A percentile compares a stretch with the other conserved stretches of the same genome.
phyloP scores from a whole-genome alignment of 1,284 basidiomycete genomes.

The Takashimella koratensis region DNA sequence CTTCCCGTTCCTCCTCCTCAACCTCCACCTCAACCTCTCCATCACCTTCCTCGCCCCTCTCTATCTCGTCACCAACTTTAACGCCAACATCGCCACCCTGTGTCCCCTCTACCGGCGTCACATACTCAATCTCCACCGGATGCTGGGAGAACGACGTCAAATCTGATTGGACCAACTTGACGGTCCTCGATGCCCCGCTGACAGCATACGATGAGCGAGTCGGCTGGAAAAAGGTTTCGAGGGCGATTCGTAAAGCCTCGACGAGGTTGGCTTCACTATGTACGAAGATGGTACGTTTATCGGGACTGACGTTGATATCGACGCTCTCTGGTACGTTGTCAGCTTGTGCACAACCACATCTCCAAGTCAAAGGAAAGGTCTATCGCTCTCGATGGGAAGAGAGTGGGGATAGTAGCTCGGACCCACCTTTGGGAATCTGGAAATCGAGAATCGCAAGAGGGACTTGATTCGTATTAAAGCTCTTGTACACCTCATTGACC shows the following conservation, averaged over 20 bases:
- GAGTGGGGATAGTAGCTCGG: too few species aligned
- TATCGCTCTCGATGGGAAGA: too few species aligned
- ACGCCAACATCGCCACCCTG: background rate
- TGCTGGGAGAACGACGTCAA: conserved; percentile 4
- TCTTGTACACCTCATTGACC: conserved; percentile 84
- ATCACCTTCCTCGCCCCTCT: background rate
- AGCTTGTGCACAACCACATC: too few species aligned
- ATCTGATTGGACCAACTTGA: conserved; percentile 14
- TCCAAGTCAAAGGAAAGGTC: too few species aligned
- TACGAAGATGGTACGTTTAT: conserved; percentile 90
- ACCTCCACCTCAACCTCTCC: conserved; percentile 1
- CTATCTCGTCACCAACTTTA: background rate
- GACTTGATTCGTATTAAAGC: conserved; percentile 73
- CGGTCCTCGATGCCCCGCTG: conserved; percentile 43
- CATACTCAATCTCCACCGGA: background rate
- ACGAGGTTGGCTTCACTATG: conserved; percentile 84
- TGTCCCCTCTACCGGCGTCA: background rate
- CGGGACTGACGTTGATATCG: conserved; percentile 95
- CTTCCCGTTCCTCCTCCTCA: conserved; percentile 3
- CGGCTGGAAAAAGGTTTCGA: conserved; percentile 64
- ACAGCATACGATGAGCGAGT: conserved; percentile 66
- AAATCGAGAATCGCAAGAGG: conserved; percentile 85
- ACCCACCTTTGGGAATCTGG: conserved; percentile 65
- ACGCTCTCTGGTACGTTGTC: conserved; percentile 61
- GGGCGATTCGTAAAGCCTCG: conserved; percentile 62